Conservation (phyloP, 129 eudicot genomes). For the Saussurea involucrata region DNA sequence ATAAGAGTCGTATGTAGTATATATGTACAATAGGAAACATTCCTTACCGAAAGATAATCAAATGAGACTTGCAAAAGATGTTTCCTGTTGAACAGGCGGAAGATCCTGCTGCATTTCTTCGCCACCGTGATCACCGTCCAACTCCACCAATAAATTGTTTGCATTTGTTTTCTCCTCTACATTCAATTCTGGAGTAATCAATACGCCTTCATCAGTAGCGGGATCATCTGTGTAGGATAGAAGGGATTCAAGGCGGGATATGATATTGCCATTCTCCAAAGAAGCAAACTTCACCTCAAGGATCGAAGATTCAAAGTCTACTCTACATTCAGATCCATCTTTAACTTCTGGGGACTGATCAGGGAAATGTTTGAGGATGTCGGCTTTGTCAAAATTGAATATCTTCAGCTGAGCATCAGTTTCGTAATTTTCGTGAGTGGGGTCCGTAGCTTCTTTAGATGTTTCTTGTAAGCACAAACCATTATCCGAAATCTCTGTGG, state of each 20-base stretch:
- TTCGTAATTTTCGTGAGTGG: background rate
- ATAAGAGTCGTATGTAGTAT: conserved; percentile 6
- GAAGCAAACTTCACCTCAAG: conserved; percentile 67
- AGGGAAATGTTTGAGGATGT: conserved; percentile 22
- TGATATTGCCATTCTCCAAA: conserved; percentile 4
- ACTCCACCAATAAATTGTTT: conserved; percentile 33
- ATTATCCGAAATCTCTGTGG: background rate
- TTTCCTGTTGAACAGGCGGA: conserved; percentile 23
- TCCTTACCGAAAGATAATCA: conserved; percentile 12
- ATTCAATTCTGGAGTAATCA: background rate
- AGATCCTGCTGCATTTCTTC: conserved; percentile 16
- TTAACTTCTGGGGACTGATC: conserved; percentile 20
- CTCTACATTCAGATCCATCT: background rate
- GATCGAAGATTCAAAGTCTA: conserved; percentile 58
- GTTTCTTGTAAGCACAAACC: conserved; percentile 14
- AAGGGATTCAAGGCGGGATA: conserved; percentile 53
- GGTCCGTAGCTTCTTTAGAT: conserved; percentile 13
- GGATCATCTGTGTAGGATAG: conserved; percentile 23
- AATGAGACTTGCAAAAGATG: conserved; percentile 45
- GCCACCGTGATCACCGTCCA: conserved; percentile 26
- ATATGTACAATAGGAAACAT: conserved; percentile 15
- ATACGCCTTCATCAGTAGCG: conserved; percentile 10
- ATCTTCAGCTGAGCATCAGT: background rate
- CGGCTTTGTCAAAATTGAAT: conserved; percentile 18
- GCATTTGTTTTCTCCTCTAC: conserved; percentile 1